Evolutionary conservation across 2,329 filamentous ascomycete genomes (phyloP).

Genomic region (Penicillium psychrosexuale): DNA sequence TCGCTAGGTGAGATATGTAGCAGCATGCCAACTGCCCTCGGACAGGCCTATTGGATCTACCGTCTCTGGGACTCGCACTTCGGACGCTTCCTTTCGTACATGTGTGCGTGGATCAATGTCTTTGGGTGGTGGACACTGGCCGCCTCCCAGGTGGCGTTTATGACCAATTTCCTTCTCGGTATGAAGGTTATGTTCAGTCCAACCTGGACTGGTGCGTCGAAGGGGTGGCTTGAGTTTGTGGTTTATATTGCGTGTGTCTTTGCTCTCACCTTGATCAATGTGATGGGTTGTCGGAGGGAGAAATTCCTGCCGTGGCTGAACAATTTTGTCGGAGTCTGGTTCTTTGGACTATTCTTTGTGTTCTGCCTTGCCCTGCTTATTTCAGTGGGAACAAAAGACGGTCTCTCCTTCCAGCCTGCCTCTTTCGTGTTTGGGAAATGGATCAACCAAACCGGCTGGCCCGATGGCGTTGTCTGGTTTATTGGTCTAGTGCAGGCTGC

Average conservation of each 20-base stretch:
- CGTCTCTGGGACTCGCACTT: constrained; percentile 37
- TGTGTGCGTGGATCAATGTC: constrained; percentile 59
- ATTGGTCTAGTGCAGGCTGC: constrained; percentile 56
- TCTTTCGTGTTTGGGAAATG: constrained; percentile 53
- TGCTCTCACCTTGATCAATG: constrained; percentile 50
- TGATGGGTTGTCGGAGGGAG: constrained; percentile 51
- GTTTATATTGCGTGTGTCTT: constrained; percentile 53
- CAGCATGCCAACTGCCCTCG: constrained; percentile 58
- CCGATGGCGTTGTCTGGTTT: constrained; percentile 56
- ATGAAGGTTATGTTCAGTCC: constrained; percentile 55
- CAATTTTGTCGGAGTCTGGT: constrained; percentile 55
- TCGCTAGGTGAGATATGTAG: constrained; percentile 57
- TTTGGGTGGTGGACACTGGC: constrained; percentile 59
- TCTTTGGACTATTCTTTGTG: constrained; percentile 52
- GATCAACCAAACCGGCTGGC: constrained; percentile 52
- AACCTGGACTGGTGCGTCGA: constrained; percentile 44
- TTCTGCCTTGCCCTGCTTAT: constrained; percentile 53
- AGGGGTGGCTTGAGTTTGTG: constrained; percentile 54
- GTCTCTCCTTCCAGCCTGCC: constrained; percentile 48
- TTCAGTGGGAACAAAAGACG: constrained; percentile 46
- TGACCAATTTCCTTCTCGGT: constrained; percentile 55
- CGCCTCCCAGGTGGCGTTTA: constrained; percentile 56
- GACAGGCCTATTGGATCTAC: constrained; percentile 58
- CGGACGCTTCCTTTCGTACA: constrained; percentile 53
- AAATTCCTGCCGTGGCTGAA: constrained; percentile 52